Conservation (phyloP, 345 rosid genomes). For the Excoecaria agallocha region DNA sequence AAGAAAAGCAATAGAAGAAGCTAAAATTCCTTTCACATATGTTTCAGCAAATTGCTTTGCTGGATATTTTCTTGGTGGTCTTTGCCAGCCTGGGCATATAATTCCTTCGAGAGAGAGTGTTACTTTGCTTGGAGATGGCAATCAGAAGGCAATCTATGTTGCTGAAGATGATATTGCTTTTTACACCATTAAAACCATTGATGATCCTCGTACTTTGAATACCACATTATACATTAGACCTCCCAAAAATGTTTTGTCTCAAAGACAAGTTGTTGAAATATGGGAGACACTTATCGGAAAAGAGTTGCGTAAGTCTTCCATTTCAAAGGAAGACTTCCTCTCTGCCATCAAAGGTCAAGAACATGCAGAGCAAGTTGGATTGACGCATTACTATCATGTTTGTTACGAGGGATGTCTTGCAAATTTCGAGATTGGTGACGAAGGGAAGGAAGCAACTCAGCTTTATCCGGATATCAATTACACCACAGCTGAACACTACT, state of each 20-base stretch:
- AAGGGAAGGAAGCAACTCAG: constrained; percentile 41
- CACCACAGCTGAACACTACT: constrained; percentile 35
- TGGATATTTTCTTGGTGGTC: constrained; percentile 72
- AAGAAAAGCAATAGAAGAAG: constrained; percentile 71
- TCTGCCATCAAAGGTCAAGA: constrained; percentile 34
- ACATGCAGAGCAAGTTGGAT: constrained; percentile 46
- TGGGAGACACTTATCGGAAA: constrained; percentile 61
- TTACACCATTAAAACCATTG: constrained; percentile 38
- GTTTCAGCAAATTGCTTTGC: constrained; percentile 72
- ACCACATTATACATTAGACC: constrained; percentile 50
- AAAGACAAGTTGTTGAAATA: constrained; percentile 39
- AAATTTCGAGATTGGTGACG: constrained; percentile 47
- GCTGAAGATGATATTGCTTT: constrained; percentile 60
- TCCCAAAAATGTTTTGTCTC: constrained; percentile 48
- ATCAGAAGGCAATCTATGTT: constrained; percentile 47
- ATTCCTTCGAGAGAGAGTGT: constrained; percentile 50
- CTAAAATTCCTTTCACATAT: constrained; percentile 74
- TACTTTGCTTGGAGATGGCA: constrained; percentile 42
- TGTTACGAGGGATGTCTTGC: constrained; percentile 58
- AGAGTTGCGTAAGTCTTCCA: constrained; percentile 39
- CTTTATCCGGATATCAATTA: constrained; percentile 46
- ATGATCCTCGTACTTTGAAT: constrained; percentile 50
- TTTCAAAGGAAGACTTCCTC: constrained; percentile 46
- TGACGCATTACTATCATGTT: constrained; percentile 55
- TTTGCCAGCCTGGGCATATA: constrained; percentile 49